phyloP scores from a whole-genome alignment of 371 early-diverging fungal species.

The Lichtheimia ornata region DNA sequence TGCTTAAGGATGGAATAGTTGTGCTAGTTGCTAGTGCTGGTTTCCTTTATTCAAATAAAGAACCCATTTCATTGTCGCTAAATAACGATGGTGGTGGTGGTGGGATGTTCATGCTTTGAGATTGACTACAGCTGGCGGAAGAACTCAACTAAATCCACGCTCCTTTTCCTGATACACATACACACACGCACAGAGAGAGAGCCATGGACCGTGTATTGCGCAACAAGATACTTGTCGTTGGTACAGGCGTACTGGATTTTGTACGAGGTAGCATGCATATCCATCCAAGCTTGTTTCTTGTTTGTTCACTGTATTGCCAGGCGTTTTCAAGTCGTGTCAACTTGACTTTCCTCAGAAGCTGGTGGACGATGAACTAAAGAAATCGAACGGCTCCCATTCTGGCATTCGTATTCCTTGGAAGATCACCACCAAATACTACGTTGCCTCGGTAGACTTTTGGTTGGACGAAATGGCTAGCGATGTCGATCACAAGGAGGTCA shows the following conservation, averaged over 20 bases:
- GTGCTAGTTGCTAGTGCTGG: too few species aligned
- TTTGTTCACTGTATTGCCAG: constrained; percentile 8
- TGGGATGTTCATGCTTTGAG: too few species aligned
- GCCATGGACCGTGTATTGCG: constrained; percentile 17
- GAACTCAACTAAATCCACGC: too few species aligned
- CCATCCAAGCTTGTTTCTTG: not conserved
- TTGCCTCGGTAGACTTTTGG: constrained; percentile 72
- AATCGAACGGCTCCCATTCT: constrained; percentile 35
- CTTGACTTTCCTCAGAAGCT: constrained; percentile 20
- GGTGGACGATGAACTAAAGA: constrained; percentile 30
- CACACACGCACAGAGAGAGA: too few species aligned
- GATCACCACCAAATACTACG: constrained; percentile 74
- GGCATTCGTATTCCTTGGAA: constrained; percentile 64
- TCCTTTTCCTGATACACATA: too few species aligned
- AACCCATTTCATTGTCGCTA: too few species aligned
- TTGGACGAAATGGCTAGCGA: constrained; percentile 54
- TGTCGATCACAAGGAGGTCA: constrained; percentile 30
- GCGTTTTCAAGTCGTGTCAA: constrained; percentile 29
- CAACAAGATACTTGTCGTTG: constrained; percentile 65
- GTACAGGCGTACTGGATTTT: constrained; percentile 50
- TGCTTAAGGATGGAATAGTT: too few species aligned
- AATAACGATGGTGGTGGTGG: too few species aligned
- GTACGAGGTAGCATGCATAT: constrained; percentile 46
- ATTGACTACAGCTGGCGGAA: too few species aligned
- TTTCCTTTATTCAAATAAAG: too few species aligned